Conservation (phyloP, 176 grass and related monocot species). For the Tillandsia fasciculata region DNA sequence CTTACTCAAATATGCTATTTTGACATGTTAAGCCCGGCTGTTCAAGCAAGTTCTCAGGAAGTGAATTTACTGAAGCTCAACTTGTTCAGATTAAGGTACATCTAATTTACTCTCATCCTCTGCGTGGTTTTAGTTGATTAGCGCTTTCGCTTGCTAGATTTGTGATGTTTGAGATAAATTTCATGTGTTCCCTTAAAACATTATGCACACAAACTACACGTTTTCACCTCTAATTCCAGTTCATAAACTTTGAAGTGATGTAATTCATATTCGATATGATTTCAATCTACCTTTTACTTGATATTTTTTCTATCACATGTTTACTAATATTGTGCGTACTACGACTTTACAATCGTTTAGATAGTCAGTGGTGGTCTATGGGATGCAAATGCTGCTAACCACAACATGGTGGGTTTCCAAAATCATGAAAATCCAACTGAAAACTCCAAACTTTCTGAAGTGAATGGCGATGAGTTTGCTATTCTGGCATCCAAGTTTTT, state of each 20-base stretch:
- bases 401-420: neutral
- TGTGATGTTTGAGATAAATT: too few species aligned
- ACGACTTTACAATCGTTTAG: neutral
- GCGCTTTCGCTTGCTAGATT: too few species aligned
- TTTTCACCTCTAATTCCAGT: too few species aligned
- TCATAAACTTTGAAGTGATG: too few species aligned
- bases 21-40: constrained; percentile 11
- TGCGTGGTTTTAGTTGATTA: too few species aligned
- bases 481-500: neutral
- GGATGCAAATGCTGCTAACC: neutral
- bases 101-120: too few species aligned
- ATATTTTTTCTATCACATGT: neutral
- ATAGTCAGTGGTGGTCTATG: constrained; percentile 3
- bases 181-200: too few species aligned
- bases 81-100: constrained; percentile 18
- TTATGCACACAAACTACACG: too few species aligned
- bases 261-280: too few species aligned
- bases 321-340: neutral
- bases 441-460: neutral
- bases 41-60: constrained; percentile 6
- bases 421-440: neutral
- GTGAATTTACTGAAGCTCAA: constrained; percentile 4
- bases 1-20: neutral
- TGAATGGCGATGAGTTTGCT: constrained; percentile 3
- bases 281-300: neutral